Percentiles rank a stretch among this genome's conserved stretches.
These are phyloP conservation scores for Harrya chromipes DNA, from an alignment of 768 basidiomycete genomes.

Conservation along the genomic window DNA sequence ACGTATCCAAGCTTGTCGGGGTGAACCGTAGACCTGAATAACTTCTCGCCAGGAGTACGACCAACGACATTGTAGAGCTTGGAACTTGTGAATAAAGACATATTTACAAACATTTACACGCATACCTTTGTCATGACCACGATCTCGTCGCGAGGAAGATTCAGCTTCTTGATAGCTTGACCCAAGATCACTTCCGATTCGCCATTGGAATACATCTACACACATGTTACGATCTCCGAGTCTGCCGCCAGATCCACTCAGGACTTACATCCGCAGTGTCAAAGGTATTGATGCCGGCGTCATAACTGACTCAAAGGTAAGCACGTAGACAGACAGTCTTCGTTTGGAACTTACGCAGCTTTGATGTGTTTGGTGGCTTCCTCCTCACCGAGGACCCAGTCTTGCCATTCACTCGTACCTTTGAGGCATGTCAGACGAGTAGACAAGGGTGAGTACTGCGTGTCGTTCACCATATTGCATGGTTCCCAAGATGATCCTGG, in stretches of 20 bases:
- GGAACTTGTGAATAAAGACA: background rate
- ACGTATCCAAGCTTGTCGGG: slow-evolving; percentile 43
- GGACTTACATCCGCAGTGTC: slow-evolving; percentile 32
- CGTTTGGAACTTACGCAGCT: slow-evolving; percentile 36
- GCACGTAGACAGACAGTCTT: background rate
- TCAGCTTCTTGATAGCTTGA: slow-evolving; percentile 63
- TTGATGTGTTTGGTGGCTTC: slow-evolving; percentile 45
- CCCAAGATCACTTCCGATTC: slow-evolving; percentile 67
- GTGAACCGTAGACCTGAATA: slow-evolving; percentile 8
- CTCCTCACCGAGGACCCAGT: slow-evolving; percentile 50
- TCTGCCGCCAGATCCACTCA: background rate
- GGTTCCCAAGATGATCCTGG: slow-evolving; percentile 48
- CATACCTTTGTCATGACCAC: slow-evolving; percentile 75
- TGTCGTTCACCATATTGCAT: slow-evolving; percentile 41
- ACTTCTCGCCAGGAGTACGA: slow-evolving; percentile 9
- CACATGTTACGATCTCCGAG: background rate
- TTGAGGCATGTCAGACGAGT: background rate
- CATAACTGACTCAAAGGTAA: slow-evolving; percentile 24
- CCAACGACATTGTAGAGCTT: slow-evolving; percentile 44
- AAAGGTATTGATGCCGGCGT: slow-evolving; percentile 36
- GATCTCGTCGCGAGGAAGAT: slow-evolving; percentile 67
- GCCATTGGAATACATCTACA: slow-evolving; percentile 63
- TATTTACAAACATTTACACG: background rate
- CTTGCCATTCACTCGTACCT: slow-evolving; percentile 44
- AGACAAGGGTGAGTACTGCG: background rate